Percentiles rank a stretch among this genome's conserved stretches.
These are phyloP conservation scores for Fusarium pseudocircinatum DNA, from an alignment of 2,329 filamentous ascomycete species.

Conservation along the genomic window DNA sequence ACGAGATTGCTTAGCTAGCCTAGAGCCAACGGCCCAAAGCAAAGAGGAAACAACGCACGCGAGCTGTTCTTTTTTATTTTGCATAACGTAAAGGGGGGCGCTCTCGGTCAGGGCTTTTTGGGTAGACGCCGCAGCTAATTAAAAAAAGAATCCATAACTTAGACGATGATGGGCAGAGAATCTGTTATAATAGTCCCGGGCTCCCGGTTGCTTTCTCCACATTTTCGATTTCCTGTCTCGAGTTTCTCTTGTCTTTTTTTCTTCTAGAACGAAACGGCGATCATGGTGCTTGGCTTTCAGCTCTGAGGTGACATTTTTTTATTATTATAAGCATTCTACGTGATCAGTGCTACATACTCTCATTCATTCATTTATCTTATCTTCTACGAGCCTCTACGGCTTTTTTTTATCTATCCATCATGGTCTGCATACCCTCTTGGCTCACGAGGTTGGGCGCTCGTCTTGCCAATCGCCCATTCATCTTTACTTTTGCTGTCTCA, in stretches of 20 bases:
- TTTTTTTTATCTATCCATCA: not conserved
- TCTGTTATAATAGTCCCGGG: not conserved
- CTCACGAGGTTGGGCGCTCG: conserved; percentile 25
- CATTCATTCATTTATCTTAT: not conserved
- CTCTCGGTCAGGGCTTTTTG: not conserved
- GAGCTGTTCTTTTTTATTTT: not conserved
- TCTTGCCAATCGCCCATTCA: conserved; percentile 44
- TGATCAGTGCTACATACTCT: not conserved
- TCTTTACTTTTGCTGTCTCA: conserved; percentile 46
- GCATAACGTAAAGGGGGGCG: conserved; percentile 7
- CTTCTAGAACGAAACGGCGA: conserved; percentile 11
- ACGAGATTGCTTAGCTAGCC: conserved; percentile 16
- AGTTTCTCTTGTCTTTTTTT: not conserved
- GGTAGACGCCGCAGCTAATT: not conserved
- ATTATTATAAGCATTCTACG: not conserved
- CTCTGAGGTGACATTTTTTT: not conserved
- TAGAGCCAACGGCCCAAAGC: not conserved
- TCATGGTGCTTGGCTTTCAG: not conserved
- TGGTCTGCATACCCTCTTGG: conserved; percentile 3
- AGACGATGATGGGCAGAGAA: not conserved
- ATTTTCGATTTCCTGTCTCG: not conserved
- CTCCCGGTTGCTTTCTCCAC: not conserved
- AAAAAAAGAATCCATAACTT: not conserved
- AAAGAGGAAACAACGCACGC: conserved; percentile 19
- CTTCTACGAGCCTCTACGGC: not conserved